Evolutionary conservation across 2,329 filamentous ascomycete species (phyloP).

Genomic region (Hortaea sp.): DNA sequence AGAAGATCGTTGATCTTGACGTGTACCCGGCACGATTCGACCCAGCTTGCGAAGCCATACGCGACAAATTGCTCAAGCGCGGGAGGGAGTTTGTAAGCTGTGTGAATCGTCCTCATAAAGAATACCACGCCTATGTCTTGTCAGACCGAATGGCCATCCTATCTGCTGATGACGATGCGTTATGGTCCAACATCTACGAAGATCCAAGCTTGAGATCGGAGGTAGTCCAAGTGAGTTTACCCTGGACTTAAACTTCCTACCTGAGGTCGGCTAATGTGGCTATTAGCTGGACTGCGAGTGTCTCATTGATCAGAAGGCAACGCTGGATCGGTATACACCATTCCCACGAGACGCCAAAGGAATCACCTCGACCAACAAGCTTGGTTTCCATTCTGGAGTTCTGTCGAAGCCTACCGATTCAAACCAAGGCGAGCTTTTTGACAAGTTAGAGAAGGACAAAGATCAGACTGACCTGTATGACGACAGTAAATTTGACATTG

Average conservation of each 20-base stretch:
- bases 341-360: background rate
- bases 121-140: background rate
- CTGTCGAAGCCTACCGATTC: background rate
- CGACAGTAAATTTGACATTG: background rate
- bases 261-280: too few relatives aligned
- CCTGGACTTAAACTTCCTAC: too few relatives aligned
- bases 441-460: background rate
- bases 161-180: too few relatives aligned
- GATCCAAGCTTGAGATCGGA: too few relatives aligned
- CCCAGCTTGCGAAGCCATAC: background rate
- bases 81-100: background rate
- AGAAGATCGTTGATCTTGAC: background rate
- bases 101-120: background rate
- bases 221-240: too few relatives aligned
- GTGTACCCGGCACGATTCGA: conserved; percentile 1
- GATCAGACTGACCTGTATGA: background rate
- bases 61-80: background rate
- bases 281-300: conserved; percentile 1
- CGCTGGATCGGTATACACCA: background rate
- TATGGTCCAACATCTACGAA: too few relatives aligned
- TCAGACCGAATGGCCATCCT: background rate
- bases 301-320: background rate
- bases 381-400: background rate
- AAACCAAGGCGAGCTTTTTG: background rate
- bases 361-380: background rate